phyloP scores from a whole-genome alignment of 129 eudicot species.

The Tanacetum coccineum region DNA sequence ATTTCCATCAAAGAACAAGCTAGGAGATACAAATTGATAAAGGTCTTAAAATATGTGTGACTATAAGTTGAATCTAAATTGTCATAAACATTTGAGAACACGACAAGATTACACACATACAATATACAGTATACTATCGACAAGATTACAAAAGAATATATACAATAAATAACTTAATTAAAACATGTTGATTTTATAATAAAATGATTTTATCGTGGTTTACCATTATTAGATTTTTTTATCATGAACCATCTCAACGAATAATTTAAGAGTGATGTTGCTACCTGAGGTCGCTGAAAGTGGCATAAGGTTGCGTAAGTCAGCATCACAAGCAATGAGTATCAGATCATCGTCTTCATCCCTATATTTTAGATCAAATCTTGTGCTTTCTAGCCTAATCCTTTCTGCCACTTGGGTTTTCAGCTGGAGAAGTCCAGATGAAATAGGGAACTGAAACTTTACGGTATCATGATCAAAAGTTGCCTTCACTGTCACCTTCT shows the following conservation, averaged over 20 bases:
- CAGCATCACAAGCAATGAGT: constrained; percentile 18
- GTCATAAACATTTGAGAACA: too few relatives aligned
- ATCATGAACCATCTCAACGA: not conserved
- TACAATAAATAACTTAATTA: too few relatives aligned
- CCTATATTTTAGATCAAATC: constrained; percentile 24
- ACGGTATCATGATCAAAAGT: constrained; percentile 18
- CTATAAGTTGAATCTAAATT: too few relatives aligned
- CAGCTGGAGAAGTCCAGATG: constrained; percentile 22
- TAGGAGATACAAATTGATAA: not conserved
- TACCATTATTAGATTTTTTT: too few relatives aligned
- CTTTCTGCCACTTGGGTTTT: constrained; percentile 29
- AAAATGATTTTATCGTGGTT: too few relatives aligned
- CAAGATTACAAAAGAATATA: too few relatives aligned
- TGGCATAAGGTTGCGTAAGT: constrained; percentile 11
- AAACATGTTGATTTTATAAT: too few relatives aligned
- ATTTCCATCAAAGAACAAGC: not conserved
- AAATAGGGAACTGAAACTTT: constrained; percentile 24
- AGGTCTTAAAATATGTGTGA: too few relatives aligned
- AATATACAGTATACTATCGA: too few relatives aligned
- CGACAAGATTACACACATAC: too few relatives aligned
- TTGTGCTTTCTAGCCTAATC: constrained; percentile 11
- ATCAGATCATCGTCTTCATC: constrained; percentile 28
- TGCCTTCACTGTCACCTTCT: constrained; percentile 17
- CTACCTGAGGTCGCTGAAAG: not conserved
- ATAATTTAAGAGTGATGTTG: not conserved